Percentiles rank a stretch among this genome's conserved stretches.
These are phyloP conservation scores for Diaporthe longicolla DNA, from an alignment of 2,329 filamentous ascomycete species.

Conservation along the genomic window DNA sequence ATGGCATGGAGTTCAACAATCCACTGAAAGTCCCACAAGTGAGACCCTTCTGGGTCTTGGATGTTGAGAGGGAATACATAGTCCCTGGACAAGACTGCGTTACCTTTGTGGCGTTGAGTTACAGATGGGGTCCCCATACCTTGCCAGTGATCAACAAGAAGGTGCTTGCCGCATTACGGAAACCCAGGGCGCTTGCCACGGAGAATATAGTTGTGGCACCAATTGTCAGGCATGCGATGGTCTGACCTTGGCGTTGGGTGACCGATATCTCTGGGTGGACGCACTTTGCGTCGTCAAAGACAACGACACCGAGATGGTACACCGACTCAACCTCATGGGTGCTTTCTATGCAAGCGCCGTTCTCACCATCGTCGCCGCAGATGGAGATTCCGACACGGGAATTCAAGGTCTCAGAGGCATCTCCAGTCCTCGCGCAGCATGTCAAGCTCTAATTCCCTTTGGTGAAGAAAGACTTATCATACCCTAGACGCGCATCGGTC, in stretches of 20 bases:
- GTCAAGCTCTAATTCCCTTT: slow-evolving; percentile 6
- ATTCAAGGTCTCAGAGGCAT: slow-evolving; percentile 6
- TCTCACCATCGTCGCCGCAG: slow-evolving; percentile 45
- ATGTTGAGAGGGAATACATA: not conserved
- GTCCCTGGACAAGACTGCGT: not conserved
- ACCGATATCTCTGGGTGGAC: slow-evolving; percentile 53
- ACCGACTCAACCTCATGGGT: slow-evolving; percentile 21
- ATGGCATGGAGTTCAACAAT: not conserved
- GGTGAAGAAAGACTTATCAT: not conserved
- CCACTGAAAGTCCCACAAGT: not conserved
- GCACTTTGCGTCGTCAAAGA: slow-evolving; percentile 52
- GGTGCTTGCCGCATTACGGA: not conserved
- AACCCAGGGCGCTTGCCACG: not conserved
- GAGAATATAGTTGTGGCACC: slow-evolving; percentile 44
- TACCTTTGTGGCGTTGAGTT: slow-evolving; percentile 29
- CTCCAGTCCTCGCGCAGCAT: not conserved
- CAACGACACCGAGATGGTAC: not conserved
- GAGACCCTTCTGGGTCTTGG: slow-evolving; percentile 7
- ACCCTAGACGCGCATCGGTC: not conserved
- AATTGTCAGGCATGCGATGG: slow-evolving; percentile 42
- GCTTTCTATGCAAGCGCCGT: slow-evolving; percentile 46
- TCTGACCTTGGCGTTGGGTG: slow-evolving; percentile 40
- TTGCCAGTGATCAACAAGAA: not conserved
- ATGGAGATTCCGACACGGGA: not conserved
- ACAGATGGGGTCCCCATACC: slow-evolving; percentile 6